Percentiles rank a stretch among this genome's conserved stretches.
phyloP scores from a whole-genome alignment of 179 eudicot species.

The Patellifolia procumbens region DNA sequence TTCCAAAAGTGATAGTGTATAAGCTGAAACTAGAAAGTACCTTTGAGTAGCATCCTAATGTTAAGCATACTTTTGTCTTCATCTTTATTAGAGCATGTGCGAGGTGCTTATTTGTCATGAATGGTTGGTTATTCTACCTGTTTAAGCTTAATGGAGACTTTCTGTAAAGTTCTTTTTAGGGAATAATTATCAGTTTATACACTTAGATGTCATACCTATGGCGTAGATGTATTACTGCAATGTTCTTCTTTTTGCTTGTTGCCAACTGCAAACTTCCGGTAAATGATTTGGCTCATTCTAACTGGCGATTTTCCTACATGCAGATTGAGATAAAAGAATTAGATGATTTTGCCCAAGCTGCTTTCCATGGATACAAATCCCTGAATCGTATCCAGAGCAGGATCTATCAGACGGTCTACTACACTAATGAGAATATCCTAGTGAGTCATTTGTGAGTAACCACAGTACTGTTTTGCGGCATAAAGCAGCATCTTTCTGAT shows the following conservation, averaged over 20 bases:
- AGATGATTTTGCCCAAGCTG: conserved; percentile 98
- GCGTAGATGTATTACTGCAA: neutral
- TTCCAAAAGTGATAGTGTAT: no score
- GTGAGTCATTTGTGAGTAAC: conserved; percentile 44
- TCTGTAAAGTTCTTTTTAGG: neutral
- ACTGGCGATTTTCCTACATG: conserved; percentile 24
- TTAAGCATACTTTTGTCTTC: no score
- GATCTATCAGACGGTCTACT: conserved; percentile 77
- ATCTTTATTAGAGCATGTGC: neutral
- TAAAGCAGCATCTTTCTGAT: conserved; percentile 15
- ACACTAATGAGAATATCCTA: conserved; percentile 84
- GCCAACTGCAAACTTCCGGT: neutral
- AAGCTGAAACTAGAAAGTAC: no score
- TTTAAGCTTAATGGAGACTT: neutral
- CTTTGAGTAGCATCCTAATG: no score
- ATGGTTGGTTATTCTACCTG: neutral
- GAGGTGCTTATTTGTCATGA: neutral
- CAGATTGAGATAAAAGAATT: conserved; percentile 94
- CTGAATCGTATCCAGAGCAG: conserved; percentile 98
- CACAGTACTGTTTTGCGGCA: neutral
- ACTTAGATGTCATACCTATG: neutral
- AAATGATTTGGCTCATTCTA: neutral
- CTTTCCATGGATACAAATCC: conserved; percentile 87
- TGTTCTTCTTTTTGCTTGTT: neutral
- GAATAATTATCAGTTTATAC: neutral